Evolutionary conservation across 331 rosid genomes (phyloP), one percentile per base, ranked within the genome.

Genomic region (Pyrus hybrid): DNA sequence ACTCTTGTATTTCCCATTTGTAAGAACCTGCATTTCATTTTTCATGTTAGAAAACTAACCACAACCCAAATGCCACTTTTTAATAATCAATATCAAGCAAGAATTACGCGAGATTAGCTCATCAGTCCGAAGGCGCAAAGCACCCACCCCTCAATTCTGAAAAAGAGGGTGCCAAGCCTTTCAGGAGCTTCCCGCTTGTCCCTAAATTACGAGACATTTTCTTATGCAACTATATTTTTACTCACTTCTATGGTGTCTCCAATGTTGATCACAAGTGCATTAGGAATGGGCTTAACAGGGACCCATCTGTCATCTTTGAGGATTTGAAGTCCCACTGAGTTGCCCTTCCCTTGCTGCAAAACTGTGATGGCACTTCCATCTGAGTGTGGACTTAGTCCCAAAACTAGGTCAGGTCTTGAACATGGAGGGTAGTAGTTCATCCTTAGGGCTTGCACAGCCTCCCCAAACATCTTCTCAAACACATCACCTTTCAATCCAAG

Each of bases 331-430:
- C 99, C 98, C 64, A 89, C 87, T 10, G 97, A 80, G 81, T 85
- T 87, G 75, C 89, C 90, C 64, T 87, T 88, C 67, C 94, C 88
- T 81, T 95, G 98, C 74, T 95, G 99, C 75, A 95, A 84, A 57
- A 92, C 93, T 84, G 99, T 92, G 60, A 95, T 88, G 32, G 96
- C 99, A 81, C 98, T 95, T 77, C 98, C 99, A 84, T 95, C 99
- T 47, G 99, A 95, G 85, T 95, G 98, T 28, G 99, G 97, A 72
- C 99, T 95, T 51, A 95, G 87, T n/a, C 99, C 99, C 78, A 95
- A 79, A 68, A 91, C 99, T 84, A 95, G 98, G 86, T 95, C 99
- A 68, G 99, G 99, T 68, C 98, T 90, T 4, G 97, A 79, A 77
- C 99, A 95, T 58, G 96, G 83, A 18, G 99, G 98, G 66, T 95